Base-by-base conservation (phyloP, 2,329 filamentous ascomycete species). In the Sclerotinia nivalis region DNA sequence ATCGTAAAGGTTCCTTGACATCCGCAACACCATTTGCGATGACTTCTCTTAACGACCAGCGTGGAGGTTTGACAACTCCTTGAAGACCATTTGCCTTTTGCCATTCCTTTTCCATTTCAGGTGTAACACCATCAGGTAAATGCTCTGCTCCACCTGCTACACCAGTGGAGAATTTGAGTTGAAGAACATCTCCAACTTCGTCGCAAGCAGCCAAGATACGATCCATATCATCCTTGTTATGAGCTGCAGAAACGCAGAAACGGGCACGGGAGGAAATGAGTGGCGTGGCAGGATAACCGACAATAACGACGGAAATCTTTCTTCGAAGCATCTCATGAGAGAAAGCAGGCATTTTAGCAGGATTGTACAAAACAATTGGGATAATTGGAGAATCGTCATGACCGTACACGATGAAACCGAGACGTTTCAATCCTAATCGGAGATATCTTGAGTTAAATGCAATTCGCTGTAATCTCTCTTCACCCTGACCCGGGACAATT, bases 401-500 rank as follows among this genome's bases (percentile, higher is more conserved):
- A 72, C 96, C 96, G 79, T 96, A 97, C 68, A 97, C 91, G 78
- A 99, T 99, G 83, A 93, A 95, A 64, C 96, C 96, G 66, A 99
- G 89, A 75, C 96, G 92, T 86, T 99, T 99, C 77, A 99, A 88
- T 74, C 96, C 96, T 40, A 99, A 89, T 71, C 96, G 93, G n/a
- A 99, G 92, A 80, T 99, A 99, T 60, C 96, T 90, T 31, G 94
- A 97, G 86, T 99, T 99, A 87, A 98, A 99, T 64, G 95, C 94
- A 75, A 99, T 91, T 75, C 96, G 91, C 82, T 97, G 94, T 58
- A 99, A 87, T 73, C 96, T 91, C 83, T 99, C 96, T 80, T 97
- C 93, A 70, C 96, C 96, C 82, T 99, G 94, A 5, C 95, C 95
- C 22, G 94, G 94, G 70, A 87, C 86, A 55, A 97, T 83, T 71